A percentile compares a stretch with the other conserved stretches of the same genome.
These are phyloP conservation scores for Cladophialophora chaetospira DNA, from an alignment of 2,329 filamentous ascomycete species.

Conservation along the genomic window DNA sequence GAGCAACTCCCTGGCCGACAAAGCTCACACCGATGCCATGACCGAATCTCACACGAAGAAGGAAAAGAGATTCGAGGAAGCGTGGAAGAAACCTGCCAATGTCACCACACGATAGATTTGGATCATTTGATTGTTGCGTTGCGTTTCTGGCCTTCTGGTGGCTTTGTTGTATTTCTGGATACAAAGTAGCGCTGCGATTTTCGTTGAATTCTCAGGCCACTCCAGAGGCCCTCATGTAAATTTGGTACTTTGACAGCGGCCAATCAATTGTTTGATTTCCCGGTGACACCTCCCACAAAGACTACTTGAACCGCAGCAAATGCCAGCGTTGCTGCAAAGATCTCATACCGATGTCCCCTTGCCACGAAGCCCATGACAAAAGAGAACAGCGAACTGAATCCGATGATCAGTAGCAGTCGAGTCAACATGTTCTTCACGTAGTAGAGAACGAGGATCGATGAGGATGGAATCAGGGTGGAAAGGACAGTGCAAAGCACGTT, in stretches of 20 bases:
- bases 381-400: slow-evolving; percentile 8
- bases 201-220: background rate
- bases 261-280: background rate
- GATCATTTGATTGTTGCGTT: no score
- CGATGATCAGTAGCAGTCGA: slow-evolving; percentile 12
- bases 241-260: background rate
- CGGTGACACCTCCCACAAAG: slow-evolving; percentile 6
- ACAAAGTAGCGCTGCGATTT: background rate
- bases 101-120: background rate
- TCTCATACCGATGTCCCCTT: slow-evolving; percentile 4
- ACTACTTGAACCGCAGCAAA: slow-evolving; percentile 8
- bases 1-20: background rate
- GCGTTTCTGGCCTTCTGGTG: background rate
- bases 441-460: slow-evolving; percentile 14
- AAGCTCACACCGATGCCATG: background rate
- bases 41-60: background rate
- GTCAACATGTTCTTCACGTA: slow-evolving; percentile 4
- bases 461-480: slow-evolving; percentile 4
- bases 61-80: background rate
- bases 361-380: slow-evolving; percentile 9
- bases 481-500: slow-evolving; percentile 14
- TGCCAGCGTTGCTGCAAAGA: slow-evolving; percentile 14
- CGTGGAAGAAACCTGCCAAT: background rate
- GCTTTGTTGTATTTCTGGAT: background rate
- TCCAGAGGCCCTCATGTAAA: background rate